Evolutionary conservation across 495 filamentous ascomycete genomes (phyloP), one percentile per base, ranked within the genome.

Genomic region (Hyaloscypha bicolor): DNA sequence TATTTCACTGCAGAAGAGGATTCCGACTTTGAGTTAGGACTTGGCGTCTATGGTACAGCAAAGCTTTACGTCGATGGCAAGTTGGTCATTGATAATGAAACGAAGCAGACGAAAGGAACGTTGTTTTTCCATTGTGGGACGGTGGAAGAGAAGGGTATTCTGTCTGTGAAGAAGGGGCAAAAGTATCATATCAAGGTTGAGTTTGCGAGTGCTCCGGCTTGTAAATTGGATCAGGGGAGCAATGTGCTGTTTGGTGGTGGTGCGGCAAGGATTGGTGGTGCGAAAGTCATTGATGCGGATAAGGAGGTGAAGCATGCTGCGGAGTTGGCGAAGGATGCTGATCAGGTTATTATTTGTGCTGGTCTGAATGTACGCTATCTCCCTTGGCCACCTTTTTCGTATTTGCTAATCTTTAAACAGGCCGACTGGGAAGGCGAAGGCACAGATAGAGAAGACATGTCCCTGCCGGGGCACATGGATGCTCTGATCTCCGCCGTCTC

Each of bases 331-430:
- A 79, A 79, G 62, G 79, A 82, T 32, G 85, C 85, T 2, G 90
- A 92, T 33, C 85, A 90, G 63, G 90, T 90, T 19, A 84, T 93
- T 62, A 73, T 92, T 25, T 88, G 89, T 68, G 87, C 86, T 12
- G 90, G 90, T 11, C 81, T 92, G 55, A 91, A 89, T 63, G 81
- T 92, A 88, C 82, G 88, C 57, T 80, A 19, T 91, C 1, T 87
- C 87, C 12, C 82, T 85, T 81, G 69, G 82, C 80, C 12, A 87
- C 55, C 75, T 90, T 63, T 87, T 90, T 69, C 48, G 76, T 79
- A 11, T 81, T 90, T 4, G 78, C 88, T 29, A 77, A 80, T 5
- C 83, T 79, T 48, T 48, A 1, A n/a, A 25, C 25, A 91, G 91
- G 69, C 83, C 55, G 72, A 74, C 37, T 74, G 72, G 72, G 72